phyloP scores from a whole-genome alignment of 352 stramenopile species.

The Pythium periplocum region DNA sequence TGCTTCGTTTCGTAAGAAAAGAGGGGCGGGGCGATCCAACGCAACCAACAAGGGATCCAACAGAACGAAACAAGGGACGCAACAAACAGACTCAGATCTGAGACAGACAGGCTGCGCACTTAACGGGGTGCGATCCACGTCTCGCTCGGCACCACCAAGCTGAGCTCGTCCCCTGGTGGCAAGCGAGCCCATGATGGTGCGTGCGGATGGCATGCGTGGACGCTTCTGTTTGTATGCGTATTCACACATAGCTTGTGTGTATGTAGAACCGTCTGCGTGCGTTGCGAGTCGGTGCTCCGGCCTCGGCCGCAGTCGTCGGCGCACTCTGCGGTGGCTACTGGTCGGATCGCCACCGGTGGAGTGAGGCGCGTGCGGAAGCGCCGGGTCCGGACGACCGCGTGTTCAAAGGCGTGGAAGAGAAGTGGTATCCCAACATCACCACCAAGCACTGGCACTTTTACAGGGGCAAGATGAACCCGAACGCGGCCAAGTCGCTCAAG shows the following conservation, averaged over 20 bases:
- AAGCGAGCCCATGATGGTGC: conserved; percentile 1
- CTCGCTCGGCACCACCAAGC: too few species aligned
- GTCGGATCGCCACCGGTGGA: conserved; percentile 2
- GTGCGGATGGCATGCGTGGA: neutral
- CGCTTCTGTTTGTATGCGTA: too few species aligned
- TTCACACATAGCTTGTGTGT: neutral
- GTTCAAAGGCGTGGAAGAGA: conserved; percentile 19
- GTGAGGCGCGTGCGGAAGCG: neutral
- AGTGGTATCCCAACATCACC: conserved; percentile 76
- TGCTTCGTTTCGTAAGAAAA: too few species aligned
- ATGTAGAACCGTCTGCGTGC: conserved; percentile 18
- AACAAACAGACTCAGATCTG: too few species aligned
- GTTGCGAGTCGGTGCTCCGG: conserved; percentile 18
- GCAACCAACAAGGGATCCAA: too few species aligned
- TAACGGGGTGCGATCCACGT: too few species aligned
- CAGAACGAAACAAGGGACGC: too few species aligned
- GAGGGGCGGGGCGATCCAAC: too few species aligned
- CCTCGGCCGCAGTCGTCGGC: conserved; percentile 29
- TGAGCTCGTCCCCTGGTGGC: too few species aligned
- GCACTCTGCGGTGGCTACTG: conserved; percentile 24
- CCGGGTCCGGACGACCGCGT: conserved; percentile 1
- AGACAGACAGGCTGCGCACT: too few species aligned
- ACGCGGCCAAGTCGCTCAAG: conserved; percentile 79
- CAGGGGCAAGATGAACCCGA: conserved; percentile 80
- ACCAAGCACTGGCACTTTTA: conserved; percentile 89